These are phyloP conservation scores for Drosera capensis DNA, from an alignment of 148 eudicot species.

Conservation along the genomic window DNA sequence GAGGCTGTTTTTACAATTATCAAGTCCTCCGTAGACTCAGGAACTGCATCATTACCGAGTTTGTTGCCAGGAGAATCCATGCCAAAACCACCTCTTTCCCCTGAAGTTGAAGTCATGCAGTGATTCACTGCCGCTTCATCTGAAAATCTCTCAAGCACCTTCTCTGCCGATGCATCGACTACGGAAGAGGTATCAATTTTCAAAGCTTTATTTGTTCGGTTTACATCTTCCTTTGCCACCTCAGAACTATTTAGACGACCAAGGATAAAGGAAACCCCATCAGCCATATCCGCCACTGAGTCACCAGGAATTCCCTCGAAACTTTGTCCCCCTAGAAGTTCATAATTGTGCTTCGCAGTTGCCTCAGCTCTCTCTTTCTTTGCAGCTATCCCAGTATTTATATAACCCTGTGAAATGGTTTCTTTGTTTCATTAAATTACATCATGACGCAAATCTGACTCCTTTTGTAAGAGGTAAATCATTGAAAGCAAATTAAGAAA, in stretches of 20 bases:
- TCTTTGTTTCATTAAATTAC: too few relatives aligned
- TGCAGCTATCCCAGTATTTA: constrained; percentile 81
- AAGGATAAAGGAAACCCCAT: constrained; percentile 71
- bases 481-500: too few relatives aligned
- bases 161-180: constrained; percentile 15
- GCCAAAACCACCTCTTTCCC: constrained; percentile 9
- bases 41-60: constrained; percentile 16
- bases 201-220: constrained; percentile 11
- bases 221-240: constrained; percentile 19
- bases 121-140: constrained; percentile 15
- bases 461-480: too few relatives aligned
- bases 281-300: constrained; percentile 47
- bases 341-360: constrained; percentile 30
- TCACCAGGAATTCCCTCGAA: constrained; percentile 33
- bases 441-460: too few relatives aligned
- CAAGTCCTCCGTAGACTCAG: constrained; percentile 7
- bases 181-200: constrained; percentile 13
- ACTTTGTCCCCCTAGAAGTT: constrained; percentile 46
- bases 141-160: constrained; percentile 19
- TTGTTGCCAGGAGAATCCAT: constrained; percentile 12
- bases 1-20: constrained; percentile 9
- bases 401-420: constrained; percentile 64
- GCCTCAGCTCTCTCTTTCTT: constrained; percentile 44
- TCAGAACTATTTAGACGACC: constrained; percentile 39
- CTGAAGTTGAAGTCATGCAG: constrained; percentile 10